Percentiles rank a stretch among this genome's conserved stretches.
Evolutionary conservation across 2,329 filamentous ascomycete species (phyloP).

Genomic region (Neopestalotiopsis rosae): DNA sequence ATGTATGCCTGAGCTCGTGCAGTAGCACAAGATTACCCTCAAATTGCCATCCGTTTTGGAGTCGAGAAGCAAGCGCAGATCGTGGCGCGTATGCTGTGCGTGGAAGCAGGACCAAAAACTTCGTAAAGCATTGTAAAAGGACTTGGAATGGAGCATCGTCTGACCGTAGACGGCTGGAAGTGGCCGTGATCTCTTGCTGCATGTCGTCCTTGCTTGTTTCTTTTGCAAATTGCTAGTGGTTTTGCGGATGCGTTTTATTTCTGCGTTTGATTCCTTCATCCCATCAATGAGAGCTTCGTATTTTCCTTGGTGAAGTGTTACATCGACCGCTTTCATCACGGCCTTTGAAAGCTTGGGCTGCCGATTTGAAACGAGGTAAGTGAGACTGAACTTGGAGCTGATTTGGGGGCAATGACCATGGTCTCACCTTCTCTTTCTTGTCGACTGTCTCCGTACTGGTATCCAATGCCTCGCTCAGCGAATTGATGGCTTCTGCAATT

Average conservation of each 20-base stretch:
- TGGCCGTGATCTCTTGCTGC: not conserved
- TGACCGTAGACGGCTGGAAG: not conserved
- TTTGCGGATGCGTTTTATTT: slow-evolving; percentile 23
- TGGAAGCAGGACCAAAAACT: slow-evolving; percentile 22
- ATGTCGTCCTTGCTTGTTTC: not conserved
- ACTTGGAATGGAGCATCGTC: slow-evolving; percentile 18
- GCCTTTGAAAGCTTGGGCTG: not conserved
- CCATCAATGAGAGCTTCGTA: slow-evolving; percentile 16
- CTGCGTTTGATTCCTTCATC: slow-evolving; percentile 21
- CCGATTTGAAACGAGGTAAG: not conserved
- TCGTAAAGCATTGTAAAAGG: slow-evolving; percentile 19
- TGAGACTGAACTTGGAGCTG: not conserved
- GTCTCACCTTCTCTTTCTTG: not conserved
- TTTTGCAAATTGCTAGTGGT: slow-evolving; percentile 20
- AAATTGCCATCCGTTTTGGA: not conserved
- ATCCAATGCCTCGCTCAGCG: not conserved
- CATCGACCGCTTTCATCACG: not conserved
- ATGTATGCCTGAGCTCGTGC: not conserved
- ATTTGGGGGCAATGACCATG: not conserved
- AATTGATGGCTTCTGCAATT: not conserved
- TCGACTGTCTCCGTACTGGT: not conserved
- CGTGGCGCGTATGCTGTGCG: slow-evolving; percentile 21
- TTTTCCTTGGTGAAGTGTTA: slow-evolving; percentile 13
- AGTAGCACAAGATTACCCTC: not conserved
- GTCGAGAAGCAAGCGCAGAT: slow-evolving; percentile 5